A percentile compares a stretch with the other conserved stretches of the same genome.
These are phyloP conservation scores for Fusarium sp. DNA, from an alignment of 2,329 filamentous ascomycete species.

Conservation along the genomic window DNA sequence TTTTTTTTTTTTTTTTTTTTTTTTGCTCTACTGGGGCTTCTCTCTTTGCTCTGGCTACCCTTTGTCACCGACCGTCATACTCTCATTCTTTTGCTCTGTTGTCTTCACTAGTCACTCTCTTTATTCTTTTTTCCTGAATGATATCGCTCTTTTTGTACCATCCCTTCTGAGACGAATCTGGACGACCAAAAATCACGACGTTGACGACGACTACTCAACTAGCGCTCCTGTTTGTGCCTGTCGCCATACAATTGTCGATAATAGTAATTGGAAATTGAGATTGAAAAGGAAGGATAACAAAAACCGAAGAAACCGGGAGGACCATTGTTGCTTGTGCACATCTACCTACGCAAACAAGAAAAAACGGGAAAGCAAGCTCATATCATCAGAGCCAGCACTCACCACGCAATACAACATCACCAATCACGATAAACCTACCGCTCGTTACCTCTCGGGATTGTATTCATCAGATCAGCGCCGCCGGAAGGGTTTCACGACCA, in stretches of 20 bases:
- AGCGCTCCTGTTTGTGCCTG: conserved; percentile 33
- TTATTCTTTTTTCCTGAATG: conserved; percentile 6
- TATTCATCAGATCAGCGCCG: not conserved
- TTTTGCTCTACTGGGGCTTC: conserved; percentile 24
- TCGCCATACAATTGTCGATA: conserved; percentile 43
- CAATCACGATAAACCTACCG: conserved; percentile 28
- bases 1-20: conserved; percentile 15
- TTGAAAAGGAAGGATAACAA: conserved; percentile 18
- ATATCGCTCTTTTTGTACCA: conserved; percentile 19
- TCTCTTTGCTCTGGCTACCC: conserved; percentile 1
- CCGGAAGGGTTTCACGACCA: conserved; percentile 15
- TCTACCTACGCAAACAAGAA: not conserved
- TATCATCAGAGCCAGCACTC: conserved; percentile 7
- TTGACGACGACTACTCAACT: conserved; percentile 31
- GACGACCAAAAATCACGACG: conserved; percentile 26
- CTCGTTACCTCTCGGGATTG: conserved; percentile 18
- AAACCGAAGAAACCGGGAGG: not conserved
- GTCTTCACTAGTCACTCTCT: conserved; percentile 22
- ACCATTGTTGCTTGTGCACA: not conserved
- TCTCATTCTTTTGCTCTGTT: conserved; percentile 12
- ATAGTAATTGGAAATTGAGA: conserved; percentile 28
- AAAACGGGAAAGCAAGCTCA: not conserved
- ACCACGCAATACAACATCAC: conserved; percentile 24
- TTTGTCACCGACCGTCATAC: conserved; percentile 27
- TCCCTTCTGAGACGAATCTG: conserved; percentile 22